phyloP scores from a whole-genome alignment of 2,329 filamentous ascomycete species.

The Davidsoniella virescens region DNA sequence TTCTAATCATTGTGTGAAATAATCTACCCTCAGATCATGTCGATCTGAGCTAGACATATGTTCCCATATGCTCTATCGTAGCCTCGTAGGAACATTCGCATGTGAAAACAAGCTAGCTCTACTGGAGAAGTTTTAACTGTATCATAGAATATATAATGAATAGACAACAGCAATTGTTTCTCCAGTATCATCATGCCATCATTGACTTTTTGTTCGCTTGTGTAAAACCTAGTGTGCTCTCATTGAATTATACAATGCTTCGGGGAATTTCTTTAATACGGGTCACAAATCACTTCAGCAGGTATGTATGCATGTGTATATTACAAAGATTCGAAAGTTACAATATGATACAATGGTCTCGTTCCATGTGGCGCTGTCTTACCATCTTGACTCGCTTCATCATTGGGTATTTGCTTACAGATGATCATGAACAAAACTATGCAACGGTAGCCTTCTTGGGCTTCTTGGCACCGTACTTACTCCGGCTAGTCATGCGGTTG shows the following conservation, averaged over 20 bases:
- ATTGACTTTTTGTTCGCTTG: too few species aligned
- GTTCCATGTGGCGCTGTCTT: too few species aligned
- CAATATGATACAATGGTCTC: slow-evolving; percentile 9
- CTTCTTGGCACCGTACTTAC: slow-evolving; percentile 98
- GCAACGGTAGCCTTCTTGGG: slow-evolving; percentile 62
- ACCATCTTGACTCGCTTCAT: not conserved
- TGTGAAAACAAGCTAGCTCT: too few species aligned
- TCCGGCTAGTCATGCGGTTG: slow-evolving; percentile 67
- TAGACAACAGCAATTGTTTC: slow-evolving; percentile 1
- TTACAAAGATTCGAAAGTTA: slow-evolving; percentile 1
- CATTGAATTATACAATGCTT: too few species aligned
- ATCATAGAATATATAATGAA: slow-evolving; percentile 10
- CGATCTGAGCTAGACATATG: too few species aligned
- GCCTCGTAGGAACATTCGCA: too few species aligned
- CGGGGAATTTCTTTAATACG: too few species aligned
- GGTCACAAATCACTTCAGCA: not conserved
- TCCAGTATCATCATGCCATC: too few species aligned
- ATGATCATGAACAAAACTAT: slow-evolving; percentile 14
- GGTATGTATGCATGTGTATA: not conserved
- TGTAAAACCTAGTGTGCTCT: too few species aligned
- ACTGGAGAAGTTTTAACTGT: not conserved
- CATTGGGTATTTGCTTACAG: not conserved
- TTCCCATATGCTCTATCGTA: too few species aligned
- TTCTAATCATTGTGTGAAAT: too few species aligned
- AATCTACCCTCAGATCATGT: too few species aligned